Evolutionary conservation across 257 asterid genomes (phyloP).

Genomic region (Solanum peruvianum): DNA sequence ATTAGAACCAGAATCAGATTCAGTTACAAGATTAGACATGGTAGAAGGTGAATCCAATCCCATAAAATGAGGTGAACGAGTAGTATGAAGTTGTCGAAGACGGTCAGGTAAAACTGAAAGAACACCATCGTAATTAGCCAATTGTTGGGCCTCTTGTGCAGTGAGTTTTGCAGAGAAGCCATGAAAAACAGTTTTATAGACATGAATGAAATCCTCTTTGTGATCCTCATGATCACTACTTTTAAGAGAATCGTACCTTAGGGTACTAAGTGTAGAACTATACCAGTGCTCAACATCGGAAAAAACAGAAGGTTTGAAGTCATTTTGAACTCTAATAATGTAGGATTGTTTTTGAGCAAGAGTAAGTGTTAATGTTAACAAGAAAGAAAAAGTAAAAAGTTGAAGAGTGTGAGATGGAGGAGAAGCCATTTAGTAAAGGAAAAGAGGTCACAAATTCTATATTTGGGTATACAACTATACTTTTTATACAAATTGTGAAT

Average conservation of each 20-base stretch:
- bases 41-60: conserved; percentile 21
- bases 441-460: not conserved
- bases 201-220: conserved; percentile 28
- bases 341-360: conserved; percentile 20
- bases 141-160: conserved; percentile 30
- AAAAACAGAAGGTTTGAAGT: conserved; percentile 52
- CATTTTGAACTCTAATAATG: conserved; percentile 56
- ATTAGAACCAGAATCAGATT: conserved; percentile 62
- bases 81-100: conserved; percentile 59
- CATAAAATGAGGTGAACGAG: conserved; percentile 59
- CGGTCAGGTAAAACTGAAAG: conserved; percentile 52
- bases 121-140: conserved; percentile 29
- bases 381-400: not conserved
- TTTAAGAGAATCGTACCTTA: conserved; percentile 12
- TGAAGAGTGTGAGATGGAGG: not conserved
- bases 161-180: conserved; percentile 69
- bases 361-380: not conserved
- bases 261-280: conserved; percentile 46
- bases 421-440: not conserved
- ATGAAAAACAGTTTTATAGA: conserved; percentile 61
- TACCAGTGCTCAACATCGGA: conserved; percentile 56
- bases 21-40: conserved; percentile 28
- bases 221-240: not conserved
- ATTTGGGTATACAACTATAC: not conserved
- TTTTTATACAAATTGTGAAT: not conserved